phyloP scores from a whole-genome alignment of 164 flowering plant genomes.

The Umbilicus rupestris region DNA sequence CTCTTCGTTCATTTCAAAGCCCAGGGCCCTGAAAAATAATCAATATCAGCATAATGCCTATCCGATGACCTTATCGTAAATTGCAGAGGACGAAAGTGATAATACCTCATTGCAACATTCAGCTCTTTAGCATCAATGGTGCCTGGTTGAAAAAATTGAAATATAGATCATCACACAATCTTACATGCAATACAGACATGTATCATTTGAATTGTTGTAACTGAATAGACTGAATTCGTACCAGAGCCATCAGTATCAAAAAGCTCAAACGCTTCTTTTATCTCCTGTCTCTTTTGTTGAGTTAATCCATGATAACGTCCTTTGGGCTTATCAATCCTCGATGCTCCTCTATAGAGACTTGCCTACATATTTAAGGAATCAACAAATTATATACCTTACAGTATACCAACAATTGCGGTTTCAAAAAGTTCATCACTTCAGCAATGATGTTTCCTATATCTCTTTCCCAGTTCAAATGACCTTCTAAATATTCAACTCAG shows the following conservation, averaged over 20 bases:
- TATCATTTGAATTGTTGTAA: neutral
- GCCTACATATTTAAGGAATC: constrained; percentile 20
- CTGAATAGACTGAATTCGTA: constrained; percentile 9
- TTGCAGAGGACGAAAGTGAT: too few species aligned
- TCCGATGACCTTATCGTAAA: neutral
- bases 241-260: constrained; percentile 98
- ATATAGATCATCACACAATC: neutral
- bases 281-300: constrained; percentile 82
- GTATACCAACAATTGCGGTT: neutral
- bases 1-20: constrained; percentile 98
- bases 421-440: neutral
- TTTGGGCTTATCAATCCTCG: constrained; percentile 58
- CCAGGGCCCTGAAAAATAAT: constrained; percentile 70
- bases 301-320: constrained; percentile 71
- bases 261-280: constrained; percentile 88
- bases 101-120: constrained; percentile 96
- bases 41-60: neutral
- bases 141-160: constrained; percentile 26
- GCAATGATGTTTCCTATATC: neutral
- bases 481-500: neutral
- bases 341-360: constrained; percentile 31
- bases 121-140: constrained; percentile 97
- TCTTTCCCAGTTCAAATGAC: neutral
- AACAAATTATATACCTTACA: neutral
- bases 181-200: neutral